These are phyloP conservation scores for Tremella yokohamensis DNA, from an alignment of 768 basidiomycete species.

Conservation along the genomic window DNA sequence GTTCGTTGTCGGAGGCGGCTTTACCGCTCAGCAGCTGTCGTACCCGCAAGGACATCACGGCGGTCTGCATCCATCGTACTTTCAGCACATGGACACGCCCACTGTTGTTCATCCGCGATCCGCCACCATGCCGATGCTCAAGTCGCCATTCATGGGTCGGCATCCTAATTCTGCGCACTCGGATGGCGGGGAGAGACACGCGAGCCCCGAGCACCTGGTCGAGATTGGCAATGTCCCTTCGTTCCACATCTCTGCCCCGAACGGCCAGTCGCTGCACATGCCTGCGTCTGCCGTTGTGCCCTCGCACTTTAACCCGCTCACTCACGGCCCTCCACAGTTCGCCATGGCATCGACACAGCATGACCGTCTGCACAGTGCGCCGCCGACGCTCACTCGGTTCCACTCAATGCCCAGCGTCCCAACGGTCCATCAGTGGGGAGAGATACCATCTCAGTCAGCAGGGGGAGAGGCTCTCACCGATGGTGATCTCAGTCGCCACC, in stretches of 20 bases:
- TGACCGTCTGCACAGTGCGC: conserved; percentile 34
- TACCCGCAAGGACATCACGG: conserved; percentile 24
- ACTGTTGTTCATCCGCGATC: background rate
- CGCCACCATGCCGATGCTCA: background rate
- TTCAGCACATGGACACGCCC: background rate
- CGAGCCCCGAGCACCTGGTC: conserved; percentile 22
- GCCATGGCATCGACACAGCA: conserved; percentile 6
- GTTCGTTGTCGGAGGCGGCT: conserved; percentile 34
- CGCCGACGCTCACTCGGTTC: conserved; percentile 32
- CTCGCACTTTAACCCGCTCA: conserved; percentile 14
- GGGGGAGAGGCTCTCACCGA: conserved; percentile 15
- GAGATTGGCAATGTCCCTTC: conserved; percentile 24
- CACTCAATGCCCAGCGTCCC: conserved; percentile 33
- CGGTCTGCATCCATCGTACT: conserved; percentile 25
- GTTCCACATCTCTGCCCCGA: conserved; percentile 24
- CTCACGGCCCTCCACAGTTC: conserved; percentile 15
- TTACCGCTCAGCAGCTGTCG: conserved; percentile 31
- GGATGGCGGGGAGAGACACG: background rate
- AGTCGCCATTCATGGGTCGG: background rate
- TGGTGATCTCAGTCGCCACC: conserved; percentile 11
- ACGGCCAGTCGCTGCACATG: conserved; percentile 13
- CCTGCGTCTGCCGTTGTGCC: conserved; percentile 23
- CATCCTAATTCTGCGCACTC: conserved; percentile 7
- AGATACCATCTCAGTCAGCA: background rate
- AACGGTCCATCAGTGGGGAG: conserved; percentile 16